Base-by-base conservation (phyloP, 1,139 yeast species). In the Ogataea hybrid region DNA sequence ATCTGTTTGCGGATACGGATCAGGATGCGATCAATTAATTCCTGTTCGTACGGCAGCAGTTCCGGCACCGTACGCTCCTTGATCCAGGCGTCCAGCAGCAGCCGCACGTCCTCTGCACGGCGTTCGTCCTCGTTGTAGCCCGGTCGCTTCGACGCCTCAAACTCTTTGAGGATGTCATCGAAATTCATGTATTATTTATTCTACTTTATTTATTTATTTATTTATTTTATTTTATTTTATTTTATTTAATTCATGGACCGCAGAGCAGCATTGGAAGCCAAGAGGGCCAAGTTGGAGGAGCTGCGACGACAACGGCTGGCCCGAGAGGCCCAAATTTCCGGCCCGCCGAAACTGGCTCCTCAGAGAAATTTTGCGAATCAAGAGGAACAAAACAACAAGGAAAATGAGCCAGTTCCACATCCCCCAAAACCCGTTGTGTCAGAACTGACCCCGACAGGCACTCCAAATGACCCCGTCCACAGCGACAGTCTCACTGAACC, bases 41-140 rank as follows among this genome's bases (percentile, higher is more conserved):
- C 68, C 18, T 73, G 73, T 48, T 87, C 80, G 58, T 84, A 90
- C 0, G 84, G 86, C 28, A 90, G 67, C 11, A 92, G 62, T 46
- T 86, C 96, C 0, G 97, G 97, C 0, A 94, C 72, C 74, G 80
- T 79, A 44, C 96, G 70, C 60, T 92, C 98, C 43, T 84, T 77
- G 29, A 85, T 64, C 97, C 96, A 90, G 2, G 81, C 78, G 28
- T 70, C 72, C n/a, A 77, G 70, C 31, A 89, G 66, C 30, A 63
- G 64, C 29, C 65, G 58, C 45, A 69, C 54, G 63, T 71, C 73
- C 16, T 59, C 49, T 20, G 61, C 53, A 45, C 57, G 47, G 17
- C 53, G 48, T 18, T 48, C 48, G 30, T 54, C 57, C 28, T 57
- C 54, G 20, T 56, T 49, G 32, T 47, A 43, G 21, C 52, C 49